Evolutionary conservation across 768 basidiomycete species (phyloP), one percentile per base, ranked within the genome.

Genomic region (Psilocybe sp.): DNA sequence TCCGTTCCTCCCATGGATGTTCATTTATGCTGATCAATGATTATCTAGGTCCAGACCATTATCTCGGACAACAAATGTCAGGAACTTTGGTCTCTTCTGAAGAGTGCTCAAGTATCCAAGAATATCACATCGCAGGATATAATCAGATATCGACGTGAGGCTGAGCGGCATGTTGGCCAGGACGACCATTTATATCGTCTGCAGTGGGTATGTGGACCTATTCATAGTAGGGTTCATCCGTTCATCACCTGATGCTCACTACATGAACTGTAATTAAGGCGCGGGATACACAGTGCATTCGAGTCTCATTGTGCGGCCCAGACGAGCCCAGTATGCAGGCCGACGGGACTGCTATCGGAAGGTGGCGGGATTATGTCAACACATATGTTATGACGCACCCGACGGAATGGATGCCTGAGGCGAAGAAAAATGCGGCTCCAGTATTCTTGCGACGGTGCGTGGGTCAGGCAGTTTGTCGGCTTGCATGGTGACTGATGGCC

Each of bases 51-150:
- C 18, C 94, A 97, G 64, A 89, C 85, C 2, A 84, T 96, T 44
- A 67, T 91, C 42, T 80, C 81, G 31, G 96, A 98, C 64, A 76
- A 79, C 71, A 90, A 87, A 64, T 90, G 88, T 50, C 91, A 90
- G 63, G 94, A 96, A 60, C 70, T 97, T 31, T 87, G 89, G 82
- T 74, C 78, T 23, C 68, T 94, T 45, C 72, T 96, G 37, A 83
- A 87, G 61, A 75, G 75, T 47, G 80, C 81, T 44, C 83, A 89
- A 53, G 69, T 58, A 46, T 69, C 71, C 5, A 81, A 79, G 37
- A 69, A 60, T 43, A 66, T 82, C 44, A 79, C 78, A 23, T 77
- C 78, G 47, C 81, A 83, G 50, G 86, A 89, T 57, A 73, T 85
- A 50, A 80, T 91, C 53, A 78, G 83, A 52, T 92, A 92, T 71